Percentiles rank a stretch among this genome's conserved stretches.
phyloP scores from a whole-genome alignment of 1,284 basidiomycete genomes.

The Ceratorhiza oryzae-sativae region DNA sequence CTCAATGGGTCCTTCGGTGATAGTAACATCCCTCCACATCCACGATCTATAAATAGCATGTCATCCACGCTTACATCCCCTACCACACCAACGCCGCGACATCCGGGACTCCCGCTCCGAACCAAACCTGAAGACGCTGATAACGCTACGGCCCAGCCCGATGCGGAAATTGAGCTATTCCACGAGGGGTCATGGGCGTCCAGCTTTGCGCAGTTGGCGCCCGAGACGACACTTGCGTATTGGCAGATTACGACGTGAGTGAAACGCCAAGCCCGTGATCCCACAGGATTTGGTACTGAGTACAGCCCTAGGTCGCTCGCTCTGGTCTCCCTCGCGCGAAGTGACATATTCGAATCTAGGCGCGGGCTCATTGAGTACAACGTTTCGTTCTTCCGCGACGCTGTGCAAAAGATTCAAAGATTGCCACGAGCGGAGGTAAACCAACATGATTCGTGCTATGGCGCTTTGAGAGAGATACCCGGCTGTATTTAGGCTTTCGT shows the following conservation, averaged over 20 bases:
- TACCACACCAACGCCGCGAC: slow-evolving; percentile 11
- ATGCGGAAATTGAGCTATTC: slow-evolving; percentile 24
- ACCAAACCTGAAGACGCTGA: slow-evolving; percentile 35
- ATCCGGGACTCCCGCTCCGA: slow-evolving; percentile 15
- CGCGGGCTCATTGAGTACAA: slow-evolving; percentile 92
- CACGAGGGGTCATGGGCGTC: slow-evolving; percentile 45
- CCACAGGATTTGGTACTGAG: background rate
- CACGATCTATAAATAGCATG: slow-evolving; percentile 40
- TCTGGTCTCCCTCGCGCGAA: slow-evolving; percentile 81
- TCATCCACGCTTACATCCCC: slow-evolving; percentile 22
- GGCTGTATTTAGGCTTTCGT: background rate
- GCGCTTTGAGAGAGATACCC: background rate
- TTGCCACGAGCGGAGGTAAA: slow-evolving; percentile 20
- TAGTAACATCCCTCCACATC: slow-evolving; percentile 36
- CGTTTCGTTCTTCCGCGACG: slow-evolving; percentile 78
- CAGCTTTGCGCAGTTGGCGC: slow-evolving; percentile 61
- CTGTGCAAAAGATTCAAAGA: slow-evolving; percentile 49
- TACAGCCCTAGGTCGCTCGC: slow-evolving; percentile 60
- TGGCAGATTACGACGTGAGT: slow-evolving; percentile 78
- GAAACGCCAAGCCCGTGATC: slow-evolving; percentile 46
- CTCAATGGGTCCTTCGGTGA: background rate
- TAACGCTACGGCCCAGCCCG: background rate
- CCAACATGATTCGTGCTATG: background rate
- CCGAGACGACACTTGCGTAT: slow-evolving; percentile 82
- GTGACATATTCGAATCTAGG: slow-evolving; percentile 76